Conservation (phyloP, 768 basidiomycete species). For the Lactarius sp. region DNA sequence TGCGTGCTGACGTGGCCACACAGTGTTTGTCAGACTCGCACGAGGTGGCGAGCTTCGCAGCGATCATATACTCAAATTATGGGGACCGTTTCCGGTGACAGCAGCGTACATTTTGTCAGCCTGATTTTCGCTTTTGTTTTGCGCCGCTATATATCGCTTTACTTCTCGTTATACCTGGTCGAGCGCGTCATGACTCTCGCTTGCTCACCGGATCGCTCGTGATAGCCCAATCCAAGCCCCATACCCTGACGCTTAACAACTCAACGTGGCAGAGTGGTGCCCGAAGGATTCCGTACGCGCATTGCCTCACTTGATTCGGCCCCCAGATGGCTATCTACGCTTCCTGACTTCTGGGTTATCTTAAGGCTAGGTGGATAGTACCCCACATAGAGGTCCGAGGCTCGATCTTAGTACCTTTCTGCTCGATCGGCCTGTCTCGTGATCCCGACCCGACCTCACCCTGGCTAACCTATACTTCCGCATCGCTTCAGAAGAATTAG, state of each 20-base stretch:
- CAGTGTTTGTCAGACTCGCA: conserved; percentile 58
- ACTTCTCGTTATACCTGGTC: background rate
- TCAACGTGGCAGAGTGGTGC: background rate
- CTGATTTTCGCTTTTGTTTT: background rate
- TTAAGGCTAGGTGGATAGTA: background rate
- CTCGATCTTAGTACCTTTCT: background rate
- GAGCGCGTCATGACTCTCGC: background rate
- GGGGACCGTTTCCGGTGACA: conserved; percentile 46
- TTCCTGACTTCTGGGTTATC: background rate
- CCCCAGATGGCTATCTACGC: background rate
- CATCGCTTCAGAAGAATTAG: too few relatives aligned
- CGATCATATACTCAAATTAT: conserved; percentile 67
- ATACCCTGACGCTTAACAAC: background rate
- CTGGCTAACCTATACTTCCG: background rate
- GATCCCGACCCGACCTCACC: background rate
- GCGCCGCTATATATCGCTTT: background rate
- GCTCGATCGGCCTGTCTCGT: background rate
- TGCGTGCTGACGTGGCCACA: background rate
- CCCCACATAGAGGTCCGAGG: background rate
- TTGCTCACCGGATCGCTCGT: background rate
- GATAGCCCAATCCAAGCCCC: background rate
- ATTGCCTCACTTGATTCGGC: background rate
- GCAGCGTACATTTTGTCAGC: background rate
- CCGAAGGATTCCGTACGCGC: background rate
- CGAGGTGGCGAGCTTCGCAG: conserved; percentile 65